Conservation (phyloP, 179 eudicot species). For the Heliamphora pulchella region DNA sequence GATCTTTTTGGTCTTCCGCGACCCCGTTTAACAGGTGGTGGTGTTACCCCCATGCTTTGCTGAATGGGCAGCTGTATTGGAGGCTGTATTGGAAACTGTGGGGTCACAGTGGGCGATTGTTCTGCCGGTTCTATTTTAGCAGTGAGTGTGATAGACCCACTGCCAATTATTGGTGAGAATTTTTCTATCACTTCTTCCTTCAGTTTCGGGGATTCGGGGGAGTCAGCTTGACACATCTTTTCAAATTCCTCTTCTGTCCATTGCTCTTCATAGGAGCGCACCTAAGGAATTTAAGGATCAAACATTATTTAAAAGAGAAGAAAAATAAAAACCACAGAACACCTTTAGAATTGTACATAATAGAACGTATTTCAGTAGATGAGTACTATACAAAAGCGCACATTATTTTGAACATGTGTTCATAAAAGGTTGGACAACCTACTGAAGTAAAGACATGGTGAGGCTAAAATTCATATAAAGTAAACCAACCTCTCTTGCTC, state of each 20-base stretch:
- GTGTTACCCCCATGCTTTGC: conserved; percentile 40
- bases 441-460: neutral
- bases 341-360: neutral
- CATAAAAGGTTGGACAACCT: neutral
- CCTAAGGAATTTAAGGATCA: conserved; percentile 35
- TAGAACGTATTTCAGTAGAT: neutral
- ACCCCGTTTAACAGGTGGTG: conserved; percentile 65
- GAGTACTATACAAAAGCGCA: neutral
- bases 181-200: conserved; percentile 45
- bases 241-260: conserved; percentile 99
- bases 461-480: neutral
- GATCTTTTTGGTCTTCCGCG: conserved; percentile 90
- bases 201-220: conserved; percentile 43
- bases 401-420: neutral
- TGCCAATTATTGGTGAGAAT: conserved; percentile 23
- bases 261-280: conserved; percentile 96
- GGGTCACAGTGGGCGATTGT: neutral
- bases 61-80: conserved; percentile 15
- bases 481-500: conserved; percentile 89
- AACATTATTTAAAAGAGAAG: neutral
- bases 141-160: conserved; percentile 22
- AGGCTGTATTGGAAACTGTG: conserved; percentile 16
- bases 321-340: neutral
- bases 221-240: conserved; percentile 72
- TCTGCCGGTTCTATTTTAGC: conserved; percentile 29